Evolutionary conservation across 2,329 filamentous ascomycete species (phyloP).

Genomic region (Microascus cirrosus): DNA sequence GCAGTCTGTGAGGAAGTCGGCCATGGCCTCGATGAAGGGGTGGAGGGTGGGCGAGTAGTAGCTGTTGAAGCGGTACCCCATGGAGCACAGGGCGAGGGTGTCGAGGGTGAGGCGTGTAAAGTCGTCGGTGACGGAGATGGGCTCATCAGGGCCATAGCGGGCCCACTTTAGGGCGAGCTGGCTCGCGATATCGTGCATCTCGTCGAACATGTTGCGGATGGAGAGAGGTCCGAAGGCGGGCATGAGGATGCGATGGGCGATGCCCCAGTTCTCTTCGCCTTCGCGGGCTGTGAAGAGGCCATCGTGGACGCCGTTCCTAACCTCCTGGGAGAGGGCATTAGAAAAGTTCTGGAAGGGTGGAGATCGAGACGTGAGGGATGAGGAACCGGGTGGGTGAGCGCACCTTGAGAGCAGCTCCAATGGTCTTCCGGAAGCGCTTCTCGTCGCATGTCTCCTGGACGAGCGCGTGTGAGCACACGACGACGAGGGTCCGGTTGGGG

Average conservation of each 20-base stretch:
- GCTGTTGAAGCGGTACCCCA: conserved; percentile 64
- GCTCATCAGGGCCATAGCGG: conserved; percentile 42
- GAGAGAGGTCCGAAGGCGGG: conserved; percentile 60
- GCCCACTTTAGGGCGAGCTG: conserved; percentile 61
- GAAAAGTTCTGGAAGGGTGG: background rate
- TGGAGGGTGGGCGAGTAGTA: conserved; percentile 61
- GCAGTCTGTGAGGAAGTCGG: conserved; percentile 46
- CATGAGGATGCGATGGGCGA: conserved; percentile 54
- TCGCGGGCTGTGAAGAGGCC: conserved; percentile 51
- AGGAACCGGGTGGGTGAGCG: conserved; percentile 3
- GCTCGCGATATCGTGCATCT: conserved; percentile 56
- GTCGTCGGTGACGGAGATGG: conserved; percentile 52
- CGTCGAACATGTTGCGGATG: conserved; percentile 58
- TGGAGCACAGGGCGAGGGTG: conserved; percentile 59
- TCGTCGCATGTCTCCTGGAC: conserved; percentile 56
- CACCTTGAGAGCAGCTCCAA: conserved; percentile 34
- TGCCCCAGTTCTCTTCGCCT: conserved; percentile 51
- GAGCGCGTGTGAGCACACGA: conserved; percentile 42
- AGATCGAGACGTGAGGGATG: background rate
- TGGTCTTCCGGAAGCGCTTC: conserved; percentile 50
- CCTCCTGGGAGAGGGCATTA: conserved; percentile 21
- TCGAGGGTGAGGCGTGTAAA: conserved; percentile 66
- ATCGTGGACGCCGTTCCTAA: conserved; percentile 50
- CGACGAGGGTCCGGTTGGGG: conserved; percentile 32
- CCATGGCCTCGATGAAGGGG: conserved; percentile 60